Evolutionary conservation across 2,329 filamentous ascomycete genomes (phyloP).

Genomic region (Aspergillus sojae): DNA sequence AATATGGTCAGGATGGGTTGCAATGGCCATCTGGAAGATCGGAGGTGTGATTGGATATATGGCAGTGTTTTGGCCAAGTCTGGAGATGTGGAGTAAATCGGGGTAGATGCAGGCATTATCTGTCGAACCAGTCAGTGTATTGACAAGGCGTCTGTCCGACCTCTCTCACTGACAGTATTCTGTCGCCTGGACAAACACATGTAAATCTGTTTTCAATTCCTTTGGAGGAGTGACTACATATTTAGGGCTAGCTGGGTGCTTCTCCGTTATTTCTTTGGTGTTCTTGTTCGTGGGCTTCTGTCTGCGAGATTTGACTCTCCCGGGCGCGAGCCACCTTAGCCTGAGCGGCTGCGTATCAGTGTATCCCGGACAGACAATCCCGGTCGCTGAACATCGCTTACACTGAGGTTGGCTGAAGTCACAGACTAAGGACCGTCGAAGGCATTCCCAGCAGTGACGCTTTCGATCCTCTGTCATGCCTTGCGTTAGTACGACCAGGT

Average conservation of each 20-base stretch:
- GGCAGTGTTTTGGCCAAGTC: constrained; percentile 27
- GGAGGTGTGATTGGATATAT: constrained; percentile 29
- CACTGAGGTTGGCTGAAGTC: constrained; percentile 42
- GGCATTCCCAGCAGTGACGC: constrained; percentile 49
- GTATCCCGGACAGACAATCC: constrained; percentile 45
- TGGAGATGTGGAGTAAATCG: constrained; percentile 23
- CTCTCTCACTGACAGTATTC: constrained; percentile 33
- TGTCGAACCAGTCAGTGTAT: constrained; percentile 13
- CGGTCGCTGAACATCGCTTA: constrained; percentile 37
- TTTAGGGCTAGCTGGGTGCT: too few species aligned
- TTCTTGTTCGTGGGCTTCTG: background rate
- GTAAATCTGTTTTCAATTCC: constrained; percentile 17
- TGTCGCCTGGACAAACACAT: constrained; percentile 27
- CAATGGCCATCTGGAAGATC: constrained; percentile 18
- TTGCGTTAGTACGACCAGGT: background rate
- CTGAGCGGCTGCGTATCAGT: constrained; percentile 39
- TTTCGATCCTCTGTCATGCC: constrained; percentile 9
- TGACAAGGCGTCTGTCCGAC: background rate
- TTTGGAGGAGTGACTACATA: background rate
- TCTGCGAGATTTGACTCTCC: constrained; percentile 6
- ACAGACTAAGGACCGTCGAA: constrained; percentile 45
- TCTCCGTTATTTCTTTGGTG: background rate
- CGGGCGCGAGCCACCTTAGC: constrained; percentile 36
- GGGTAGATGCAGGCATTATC: constrained; percentile 34
- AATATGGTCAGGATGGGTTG: constrained; percentile 30